Evolutionary conservation across 2,329 filamentous ascomycete species (phyloP).

Genomic region (Bipolaris victoriae): DNA sequence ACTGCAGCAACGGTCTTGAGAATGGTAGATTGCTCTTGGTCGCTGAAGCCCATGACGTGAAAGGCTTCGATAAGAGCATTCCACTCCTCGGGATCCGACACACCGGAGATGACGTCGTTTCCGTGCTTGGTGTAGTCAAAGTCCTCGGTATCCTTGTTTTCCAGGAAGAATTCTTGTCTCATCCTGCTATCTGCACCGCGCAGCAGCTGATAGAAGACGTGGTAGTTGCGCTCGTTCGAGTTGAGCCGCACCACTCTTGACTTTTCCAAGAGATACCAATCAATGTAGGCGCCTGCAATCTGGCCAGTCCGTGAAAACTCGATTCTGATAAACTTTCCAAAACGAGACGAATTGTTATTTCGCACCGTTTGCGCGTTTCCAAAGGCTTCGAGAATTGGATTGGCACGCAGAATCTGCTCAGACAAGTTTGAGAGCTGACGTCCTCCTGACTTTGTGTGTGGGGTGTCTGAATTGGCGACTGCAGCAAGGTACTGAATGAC

Average conservation of each 20-base stretch:
- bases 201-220: conserved; percentile 95
- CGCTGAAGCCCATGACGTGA: conserved; percentile 88
- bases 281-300: conserved; percentile 94
- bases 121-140: conserved; percentile 92
- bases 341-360: conserved; percentile 98
- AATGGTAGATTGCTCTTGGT: conserved; percentile 81
- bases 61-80: conserved; percentile 89
- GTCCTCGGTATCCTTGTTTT: conserved; percentile 76
- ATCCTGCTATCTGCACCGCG: conserved; percentile 77
- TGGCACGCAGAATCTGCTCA: conserved; percentile 93
- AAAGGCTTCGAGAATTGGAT: conserved; percentile 96
- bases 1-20: conserved; percentile 88
- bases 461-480: conserved; percentile 83
- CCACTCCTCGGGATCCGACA: conserved; percentile 93
- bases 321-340: conserved; percentile 98
- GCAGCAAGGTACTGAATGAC: conserved; percentile 98
- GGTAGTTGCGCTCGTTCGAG: conserved; percentile 89
- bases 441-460: conserved; percentile 64
- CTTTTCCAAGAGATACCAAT: conserved; percentile 98
- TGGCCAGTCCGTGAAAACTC: conserved; percentile 88
- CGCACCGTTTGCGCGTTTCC: conserved; percentile 97
- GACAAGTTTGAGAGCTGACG: conserved; percentile 83
- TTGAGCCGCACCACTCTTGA: conserved; percentile 95
- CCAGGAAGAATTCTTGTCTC: conserved; percentile 78
- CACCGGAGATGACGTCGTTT: conserved; percentile 87